A percentile compares a stretch with the other conserved stretches of the same genome.
Conservation (phyloP, 768 basidiomycete species). For the Kwoniella sp. region DNA sequence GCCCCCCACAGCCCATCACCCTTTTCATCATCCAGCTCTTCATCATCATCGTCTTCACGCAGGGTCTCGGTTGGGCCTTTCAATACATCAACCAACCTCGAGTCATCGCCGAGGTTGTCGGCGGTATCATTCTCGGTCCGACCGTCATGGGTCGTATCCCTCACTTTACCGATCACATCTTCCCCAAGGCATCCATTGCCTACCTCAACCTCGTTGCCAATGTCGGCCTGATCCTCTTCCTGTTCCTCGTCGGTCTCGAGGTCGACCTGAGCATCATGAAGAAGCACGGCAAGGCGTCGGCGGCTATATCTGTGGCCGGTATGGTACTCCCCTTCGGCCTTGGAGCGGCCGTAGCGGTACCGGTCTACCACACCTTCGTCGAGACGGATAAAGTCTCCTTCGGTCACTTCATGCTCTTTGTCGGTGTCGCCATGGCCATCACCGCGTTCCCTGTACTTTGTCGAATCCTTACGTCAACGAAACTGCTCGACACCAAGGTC, state of each 20-base stretch:
- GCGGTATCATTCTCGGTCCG: constrained; percentile 75
- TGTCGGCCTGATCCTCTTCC: constrained; percentile 57
- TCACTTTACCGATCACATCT: constrained; percentile 72
- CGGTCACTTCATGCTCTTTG: constrained; percentile 79
- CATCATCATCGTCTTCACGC: constrained; percentile 75
- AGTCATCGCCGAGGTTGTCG: constrained; percentile 91
- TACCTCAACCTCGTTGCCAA: constrained; percentile 68
- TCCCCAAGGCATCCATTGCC: constrained; percentile 64
- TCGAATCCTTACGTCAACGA: constrained; percentile 70
- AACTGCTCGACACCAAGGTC: constrained; percentile 77
- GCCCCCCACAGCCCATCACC: constrained; percentile 35
- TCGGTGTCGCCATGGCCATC: constrained; percentile 70
- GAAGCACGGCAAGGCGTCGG: constrained; percentile 60
- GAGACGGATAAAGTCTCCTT: constrained; percentile 58
- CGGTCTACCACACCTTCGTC: constrained; percentile 66
- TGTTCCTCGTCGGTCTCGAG: constrained; percentile 82
- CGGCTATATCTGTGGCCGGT: constrained; percentile 63
- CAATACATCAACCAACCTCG: constrained; percentile 73
- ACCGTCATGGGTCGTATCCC: constrained; percentile 78
- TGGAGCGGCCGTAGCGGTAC: constrained; percentile 70
- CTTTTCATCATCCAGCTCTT: constrained; percentile 55
- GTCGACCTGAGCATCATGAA: constrained; percentile 68
- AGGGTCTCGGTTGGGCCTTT: constrained; percentile 64
- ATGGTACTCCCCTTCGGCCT: constrained; percentile 73
- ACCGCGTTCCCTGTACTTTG: constrained; percentile 60